phyloP scores from a whole-genome alignment of 768 basidiomycete genomes.

The Trametes villosa region DNA sequence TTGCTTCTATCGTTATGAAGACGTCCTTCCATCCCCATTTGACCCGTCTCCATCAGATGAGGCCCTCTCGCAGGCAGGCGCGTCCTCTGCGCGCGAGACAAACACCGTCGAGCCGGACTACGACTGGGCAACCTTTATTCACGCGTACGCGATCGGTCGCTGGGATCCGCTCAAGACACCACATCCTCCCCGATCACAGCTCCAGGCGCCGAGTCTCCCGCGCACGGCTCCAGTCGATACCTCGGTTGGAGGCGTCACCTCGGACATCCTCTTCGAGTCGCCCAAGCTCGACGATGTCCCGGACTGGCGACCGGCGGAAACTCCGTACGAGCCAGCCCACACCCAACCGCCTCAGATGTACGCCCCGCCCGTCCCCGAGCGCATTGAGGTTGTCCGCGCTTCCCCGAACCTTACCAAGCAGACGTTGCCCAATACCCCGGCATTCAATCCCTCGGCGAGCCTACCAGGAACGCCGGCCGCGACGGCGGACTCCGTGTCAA shows the following conservation, averaged over 20 bases:
- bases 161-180: conserved; percentile 83
- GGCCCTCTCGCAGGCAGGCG: conserved; percentile 19
- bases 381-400: too few relatives aligned
- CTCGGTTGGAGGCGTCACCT: conserved; percentile 1
- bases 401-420: background rate
- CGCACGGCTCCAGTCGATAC: conserved; percentile 6
- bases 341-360: too few relatives aligned
- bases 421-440: background rate
- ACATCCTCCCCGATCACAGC: conserved; percentile 51
- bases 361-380: too few relatives aligned
- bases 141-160: conserved; percentile 73
- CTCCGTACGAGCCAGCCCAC: conserved; percentile 14
- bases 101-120: conserved; percentile 38
- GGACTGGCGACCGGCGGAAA: conserved; percentile 20
- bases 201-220: conserved; percentile 31
- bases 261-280: conserved; percentile 15
- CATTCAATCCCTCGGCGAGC: background rate
- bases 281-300: conserved; percentile 12
- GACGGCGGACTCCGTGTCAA: background rate
- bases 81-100: conserved; percentile 21
- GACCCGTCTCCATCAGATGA: conserved; percentile 35
- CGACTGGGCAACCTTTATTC: conserved; percentile 79
- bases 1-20: too few relatives aligned
- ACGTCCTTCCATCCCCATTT: conserved; percentile 33
- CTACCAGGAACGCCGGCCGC: background rate